These are phyloP conservation scores for Exophiala oligosperma DNA, from an alignment of 2,329 filamentous ascomycete species.

Conservation along the genomic window DNA sequence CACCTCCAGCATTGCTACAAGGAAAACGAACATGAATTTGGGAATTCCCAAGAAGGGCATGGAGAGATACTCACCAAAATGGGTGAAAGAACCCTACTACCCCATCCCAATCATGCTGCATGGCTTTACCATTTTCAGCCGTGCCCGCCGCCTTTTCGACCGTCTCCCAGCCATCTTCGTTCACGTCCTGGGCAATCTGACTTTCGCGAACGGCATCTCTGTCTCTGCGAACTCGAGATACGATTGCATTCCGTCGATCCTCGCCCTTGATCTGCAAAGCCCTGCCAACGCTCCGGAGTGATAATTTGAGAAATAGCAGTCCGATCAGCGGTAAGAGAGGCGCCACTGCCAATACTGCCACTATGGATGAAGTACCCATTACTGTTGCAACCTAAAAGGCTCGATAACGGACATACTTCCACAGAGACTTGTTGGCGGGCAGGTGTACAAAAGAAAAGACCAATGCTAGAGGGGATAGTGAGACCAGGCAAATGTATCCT, in stretches of 20 bases:
- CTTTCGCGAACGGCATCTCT: constrained; percentile 38
- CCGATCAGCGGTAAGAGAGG: constrained; percentile 20
- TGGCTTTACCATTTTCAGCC: constrained; percentile 42
- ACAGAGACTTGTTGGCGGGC: neutral
- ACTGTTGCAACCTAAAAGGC: constrained; percentile 2
- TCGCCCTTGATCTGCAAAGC: constrained; percentile 17
- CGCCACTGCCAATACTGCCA: constrained; percentile 19
- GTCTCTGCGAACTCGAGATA: constrained; percentile 16
- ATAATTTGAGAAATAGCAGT: constrained; percentile 13
- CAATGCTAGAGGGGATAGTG: neutral
- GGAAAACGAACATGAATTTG: constrained; percentile 5
- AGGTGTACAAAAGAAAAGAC: neutral
- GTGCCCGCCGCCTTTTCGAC: constrained; percentile 55
- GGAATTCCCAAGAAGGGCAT: constrained; percentile 1
- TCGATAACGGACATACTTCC: constrained; percentile 18
- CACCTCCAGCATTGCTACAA: constrained; percentile 85
- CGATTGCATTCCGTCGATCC: constrained; percentile 25
- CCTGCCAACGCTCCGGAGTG: constrained; percentile 17
- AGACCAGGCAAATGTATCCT: neutral
- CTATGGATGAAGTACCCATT: constrained; percentile 22
- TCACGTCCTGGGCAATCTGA: constrained; percentile 21
- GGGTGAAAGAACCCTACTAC: constrained; percentile 97
- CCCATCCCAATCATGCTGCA: constrained; percentile 70
- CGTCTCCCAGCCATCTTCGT: constrained; percentile 68
- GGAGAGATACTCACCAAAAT: constrained; percentile 68